Conservation (phyloP, 164 flowering plant species). For the Houttuynia cordata region DNA sequence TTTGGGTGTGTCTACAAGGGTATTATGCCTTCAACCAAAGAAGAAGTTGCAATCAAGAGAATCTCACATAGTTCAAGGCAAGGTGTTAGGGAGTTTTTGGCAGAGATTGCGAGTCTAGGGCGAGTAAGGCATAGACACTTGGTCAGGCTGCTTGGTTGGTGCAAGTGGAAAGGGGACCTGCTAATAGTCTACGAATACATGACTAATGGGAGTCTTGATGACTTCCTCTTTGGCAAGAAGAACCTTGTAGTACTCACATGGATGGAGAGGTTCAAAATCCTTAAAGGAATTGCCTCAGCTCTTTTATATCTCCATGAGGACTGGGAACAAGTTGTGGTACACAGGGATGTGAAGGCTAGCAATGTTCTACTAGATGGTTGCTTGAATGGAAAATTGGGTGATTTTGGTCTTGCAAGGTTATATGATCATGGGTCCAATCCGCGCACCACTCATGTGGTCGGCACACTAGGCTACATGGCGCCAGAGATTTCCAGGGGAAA, state of each 20-base stretch:
- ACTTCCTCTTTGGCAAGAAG: constrained; percentile 26
- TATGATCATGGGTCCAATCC: constrained; percentile 57
- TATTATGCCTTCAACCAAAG: constrained; percentile 24
- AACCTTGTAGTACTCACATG: constrained; percentile 31
- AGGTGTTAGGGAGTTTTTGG: constrained; percentile 45
- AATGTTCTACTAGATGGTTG: constrained; percentile 49
- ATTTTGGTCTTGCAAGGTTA: constrained; percentile 35
- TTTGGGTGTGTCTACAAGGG: constrained; percentile 57
- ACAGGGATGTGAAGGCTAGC: constrained; percentile 57
- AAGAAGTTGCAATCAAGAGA: constrained; percentile 46
- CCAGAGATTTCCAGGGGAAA: constrained; percentile 58
- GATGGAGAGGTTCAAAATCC: constrained; percentile 40
- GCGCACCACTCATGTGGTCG: constrained; percentile 42
- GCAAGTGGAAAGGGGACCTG: constrained; percentile 9
- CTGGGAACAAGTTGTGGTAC: constrained; percentile 56
- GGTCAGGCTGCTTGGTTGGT: constrained; percentile 27
- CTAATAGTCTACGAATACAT: constrained; percentile 59
- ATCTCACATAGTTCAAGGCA: constrained; percentile 47
- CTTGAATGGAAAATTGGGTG: constrained; percentile 30
- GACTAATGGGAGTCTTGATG: constrained; percentile 59
- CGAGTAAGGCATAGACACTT: constrained; percentile 54
- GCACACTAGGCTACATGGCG: constrained; percentile 63
- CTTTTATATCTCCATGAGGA: constrained; percentile 55
- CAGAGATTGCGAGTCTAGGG: constrained; percentile 51
- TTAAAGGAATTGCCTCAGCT: constrained; percentile 48